Evolutionary conservation across 1,284 basidiomycete species (phyloP), one percentile per base, ranked within the genome.

Genomic region (Rhodotorula sp.): DNA sequence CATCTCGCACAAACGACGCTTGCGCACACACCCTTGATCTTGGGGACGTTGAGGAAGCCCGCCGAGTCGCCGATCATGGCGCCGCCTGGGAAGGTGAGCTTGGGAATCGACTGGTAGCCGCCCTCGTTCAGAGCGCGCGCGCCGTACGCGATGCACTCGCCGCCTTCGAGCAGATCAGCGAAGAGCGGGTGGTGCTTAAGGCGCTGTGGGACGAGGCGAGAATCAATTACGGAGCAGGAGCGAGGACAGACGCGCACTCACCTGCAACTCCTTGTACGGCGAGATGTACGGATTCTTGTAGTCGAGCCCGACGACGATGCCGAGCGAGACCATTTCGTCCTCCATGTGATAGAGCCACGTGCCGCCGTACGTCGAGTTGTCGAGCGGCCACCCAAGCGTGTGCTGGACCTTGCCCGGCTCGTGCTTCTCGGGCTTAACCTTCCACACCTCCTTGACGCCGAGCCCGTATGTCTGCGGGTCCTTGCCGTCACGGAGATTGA

Each of bases 101-200:
- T 89, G 5, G 95, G 96, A 32, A 99, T 86, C 47, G 91, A 91
- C 81, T 99, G 96, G 59, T 94, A 83, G 13, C 95, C 95, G 53
- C 95, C 95, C 82, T 99, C 95, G 79, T 93, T 98, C 68, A 99
- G 84, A 4, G 89, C 87, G 69, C 96, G 87, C 19, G 90, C 96
- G 54, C 91, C 95, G 79, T 99, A 99, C 0, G 93, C 91, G 44
- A 98, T 82, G 73, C 90, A 87, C 69, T 89, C 86, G 58, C 88
- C 86, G 27, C 88, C 89, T 64, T 89, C 86, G 24, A 99, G 86
- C 29, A 98, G 85, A 36, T 87, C 83, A 46, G 88, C 84, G 81
- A 94, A 92, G 80, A 92, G 90, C 0, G 95, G 94, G 79, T 99
- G 95, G 80, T 98, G 95, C 83, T 99, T 99, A 89, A 98, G 91